Evolutionary conservation across 2,329 filamentous ascomycete species (phyloP).

Genomic region (Atkinsonella texensis): DNA sequence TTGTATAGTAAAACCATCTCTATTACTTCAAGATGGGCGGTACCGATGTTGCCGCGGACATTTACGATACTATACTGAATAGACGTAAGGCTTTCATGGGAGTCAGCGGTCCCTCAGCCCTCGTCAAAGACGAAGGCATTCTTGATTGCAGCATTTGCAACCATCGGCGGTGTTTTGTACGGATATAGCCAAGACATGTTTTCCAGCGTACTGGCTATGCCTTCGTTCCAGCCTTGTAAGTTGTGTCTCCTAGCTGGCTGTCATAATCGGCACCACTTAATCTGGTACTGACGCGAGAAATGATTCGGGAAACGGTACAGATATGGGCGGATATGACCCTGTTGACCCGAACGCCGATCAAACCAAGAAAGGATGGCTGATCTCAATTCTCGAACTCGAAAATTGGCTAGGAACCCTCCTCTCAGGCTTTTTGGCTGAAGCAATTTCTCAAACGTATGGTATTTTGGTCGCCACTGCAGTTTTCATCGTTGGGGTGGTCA

Average conservation of each 20-base stretch:
- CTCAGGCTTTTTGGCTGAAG: constrained; percentile 60
- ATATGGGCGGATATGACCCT: constrained; percentile 44
- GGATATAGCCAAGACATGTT: constrained; percentile 60
- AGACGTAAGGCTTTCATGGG: neutral
- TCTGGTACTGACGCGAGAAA: too few relatives aligned
- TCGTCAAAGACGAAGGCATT: too few relatives aligned
- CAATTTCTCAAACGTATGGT: constrained; percentile 54
- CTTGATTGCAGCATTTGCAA: constrained; percentile 33
- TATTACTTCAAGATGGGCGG: too few relatives aligned
- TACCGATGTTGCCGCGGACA: too few relatives aligned
- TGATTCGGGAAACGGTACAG: constrained; percentile 15
- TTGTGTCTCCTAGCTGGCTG: constrained; percentile 1
- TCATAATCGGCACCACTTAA: neutral
- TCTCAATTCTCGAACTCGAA: constrained; percentile 61
- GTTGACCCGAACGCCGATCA: constrained; percentile 31
- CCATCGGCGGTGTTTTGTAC: constrained; percentile 49
- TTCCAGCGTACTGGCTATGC: constrained; percentile 51
- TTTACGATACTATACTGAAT: too few relatives aligned
- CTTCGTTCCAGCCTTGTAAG: constrained; percentile 33
- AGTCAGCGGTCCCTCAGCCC: too few relatives aligned
- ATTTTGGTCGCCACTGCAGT: constrained; percentile 53
- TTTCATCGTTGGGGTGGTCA: constrained; percentile 58
- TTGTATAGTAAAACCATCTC: too few relatives aligned
- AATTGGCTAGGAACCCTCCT: constrained; percentile 65
- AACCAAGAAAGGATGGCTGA: constrained; percentile 47